phyloP scores from a whole-genome alignment of 1,284 basidiomycete species.

The Uromyces viciae-fabae region DNA sequence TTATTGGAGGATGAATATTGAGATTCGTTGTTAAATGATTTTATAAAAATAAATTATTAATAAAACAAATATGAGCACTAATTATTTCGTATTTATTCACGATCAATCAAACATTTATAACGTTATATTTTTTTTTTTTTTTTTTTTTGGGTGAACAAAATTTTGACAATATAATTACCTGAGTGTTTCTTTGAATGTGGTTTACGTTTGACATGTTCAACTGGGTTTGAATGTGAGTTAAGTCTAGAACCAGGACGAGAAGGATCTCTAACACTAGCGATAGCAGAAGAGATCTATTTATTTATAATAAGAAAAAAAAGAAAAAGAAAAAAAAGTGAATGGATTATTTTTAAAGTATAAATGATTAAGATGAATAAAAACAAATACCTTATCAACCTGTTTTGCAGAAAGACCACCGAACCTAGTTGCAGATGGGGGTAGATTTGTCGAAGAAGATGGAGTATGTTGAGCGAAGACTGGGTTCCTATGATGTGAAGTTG shows the following conservation, averaged over 20 bases:
- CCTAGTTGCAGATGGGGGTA: constrained; percentile 16
- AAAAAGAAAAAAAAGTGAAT: background rate
- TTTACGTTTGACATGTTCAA: background rate
- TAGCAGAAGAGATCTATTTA: constrained; percentile 33
- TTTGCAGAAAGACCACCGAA: constrained; percentile 43
- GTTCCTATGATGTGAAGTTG: constrained; percentile 27
- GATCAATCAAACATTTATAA: no score
- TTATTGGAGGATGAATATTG: no score
- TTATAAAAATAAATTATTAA: background rate
- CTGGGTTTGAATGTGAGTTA: background rate
- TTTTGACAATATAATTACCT: background rate
- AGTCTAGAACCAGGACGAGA: background rate
- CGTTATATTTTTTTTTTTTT: background rate
- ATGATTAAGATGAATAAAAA: no score
- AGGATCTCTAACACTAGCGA: constrained; percentile 34
- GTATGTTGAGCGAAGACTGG: constrained; percentile 28
- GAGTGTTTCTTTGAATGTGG: background rate
- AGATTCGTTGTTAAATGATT: no score
- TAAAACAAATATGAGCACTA: background rate
- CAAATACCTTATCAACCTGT: constrained; percentile 42
- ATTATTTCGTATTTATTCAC: no score
- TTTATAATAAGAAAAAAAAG: background rate
- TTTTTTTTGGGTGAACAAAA: background rate
- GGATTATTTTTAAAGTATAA: no score
- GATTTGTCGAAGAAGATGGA: background rate